Conservation (phyloP, 2,329 filamentous ascomycete genomes). For the Hymenoscyphus albidus region DNA sequence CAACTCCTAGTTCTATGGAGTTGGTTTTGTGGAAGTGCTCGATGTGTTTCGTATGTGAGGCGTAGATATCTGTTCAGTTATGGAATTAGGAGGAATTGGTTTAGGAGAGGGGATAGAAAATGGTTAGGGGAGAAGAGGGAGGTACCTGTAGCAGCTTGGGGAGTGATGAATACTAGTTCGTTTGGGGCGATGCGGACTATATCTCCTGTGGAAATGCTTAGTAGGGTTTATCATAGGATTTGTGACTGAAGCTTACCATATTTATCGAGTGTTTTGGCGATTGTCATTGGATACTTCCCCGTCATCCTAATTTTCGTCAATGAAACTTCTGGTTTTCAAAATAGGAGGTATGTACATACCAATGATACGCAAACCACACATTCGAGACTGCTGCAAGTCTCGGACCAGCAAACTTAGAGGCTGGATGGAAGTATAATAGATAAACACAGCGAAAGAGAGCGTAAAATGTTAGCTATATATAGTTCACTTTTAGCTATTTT, state of each 20-base stretch:
- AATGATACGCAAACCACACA: slow-evolving; percentile 4
- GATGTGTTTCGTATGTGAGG: neutral
- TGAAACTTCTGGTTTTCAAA: neutral
- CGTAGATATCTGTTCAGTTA: slow-evolving; percentile 1
- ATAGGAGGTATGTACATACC: neutral
- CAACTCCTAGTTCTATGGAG: neutral
- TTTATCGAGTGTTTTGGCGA: neutral
- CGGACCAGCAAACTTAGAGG: neutral
- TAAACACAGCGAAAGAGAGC: neutral
- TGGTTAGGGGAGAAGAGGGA: too few species aligned
- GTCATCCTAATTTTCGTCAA: slow-evolving; percentile 30
- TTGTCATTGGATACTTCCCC: slow-evolving; percentile 2
- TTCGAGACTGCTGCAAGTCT: slow-evolving; percentile 3
- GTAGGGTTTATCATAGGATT: too few species aligned
- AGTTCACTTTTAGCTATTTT: neutral
- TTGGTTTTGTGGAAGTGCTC: slow-evolving; percentile 3
- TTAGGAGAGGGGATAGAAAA: too few species aligned
- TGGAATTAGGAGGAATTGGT: too few species aligned
- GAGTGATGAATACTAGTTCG: neutral
- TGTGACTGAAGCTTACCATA: slow-evolving; percentile 37
- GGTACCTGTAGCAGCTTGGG: neutral
- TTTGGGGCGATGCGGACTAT: slow-evolving; percentile 5
- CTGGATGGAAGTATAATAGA: slow-evolving; percentile 1
- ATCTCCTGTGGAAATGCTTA: neutral
- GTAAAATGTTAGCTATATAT: neutral